Conservation (phyloP, 805 yeast genomes). For the Komagataella pseudopastoris region DNA sequence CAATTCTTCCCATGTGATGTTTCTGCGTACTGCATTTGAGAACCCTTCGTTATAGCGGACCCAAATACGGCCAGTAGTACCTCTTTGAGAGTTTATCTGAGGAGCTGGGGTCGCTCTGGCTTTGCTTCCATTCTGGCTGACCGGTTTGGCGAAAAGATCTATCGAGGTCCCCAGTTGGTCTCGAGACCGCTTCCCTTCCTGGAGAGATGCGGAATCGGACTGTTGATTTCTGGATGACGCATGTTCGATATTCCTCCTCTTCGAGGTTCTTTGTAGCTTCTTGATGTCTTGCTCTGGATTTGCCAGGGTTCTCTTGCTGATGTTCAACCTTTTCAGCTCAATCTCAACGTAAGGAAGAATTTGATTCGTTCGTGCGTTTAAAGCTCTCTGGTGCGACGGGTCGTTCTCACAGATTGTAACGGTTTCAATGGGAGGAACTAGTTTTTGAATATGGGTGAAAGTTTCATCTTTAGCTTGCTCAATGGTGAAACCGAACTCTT, state of each 20-base stretch:
- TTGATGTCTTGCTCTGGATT: background rate
- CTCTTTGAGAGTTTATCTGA: slow-evolving; percentile 18
- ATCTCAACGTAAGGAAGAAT: slow-evolving; percentile 23
- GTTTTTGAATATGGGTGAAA: background rate
- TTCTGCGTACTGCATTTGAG: slow-evolving; percentile 81
- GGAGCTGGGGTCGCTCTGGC: background rate
- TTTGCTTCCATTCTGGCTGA: background rate
- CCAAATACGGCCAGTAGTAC: slow-evolving; percentile 48
- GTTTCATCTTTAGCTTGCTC: background rate
- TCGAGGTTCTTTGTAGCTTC: background rate
- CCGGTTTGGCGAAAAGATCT: background rate
- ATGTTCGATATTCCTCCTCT: background rate
- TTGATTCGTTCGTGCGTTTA: slow-evolving; percentile 10
- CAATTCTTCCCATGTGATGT: slow-evolving; percentile 62
- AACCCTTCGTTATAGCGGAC: slow-evolving; percentile 88
- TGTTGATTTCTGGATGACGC: background rate
- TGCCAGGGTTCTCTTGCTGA: background rate
- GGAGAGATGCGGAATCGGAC: background rate
- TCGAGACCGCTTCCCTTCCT: background rate
- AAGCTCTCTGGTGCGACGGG: background rate
- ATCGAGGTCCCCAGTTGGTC: background rate
- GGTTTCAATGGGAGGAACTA: background rate
- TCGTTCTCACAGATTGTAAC: background rate
- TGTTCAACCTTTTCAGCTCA: slow-evolving; percentile 8
- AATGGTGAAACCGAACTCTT: slow-evolving; percentile 25